These are phyloP conservation scores for Hibiscus syriacus DNA, from an alignment of 345 rosid species.

Conservation along the genomic window DNA sequence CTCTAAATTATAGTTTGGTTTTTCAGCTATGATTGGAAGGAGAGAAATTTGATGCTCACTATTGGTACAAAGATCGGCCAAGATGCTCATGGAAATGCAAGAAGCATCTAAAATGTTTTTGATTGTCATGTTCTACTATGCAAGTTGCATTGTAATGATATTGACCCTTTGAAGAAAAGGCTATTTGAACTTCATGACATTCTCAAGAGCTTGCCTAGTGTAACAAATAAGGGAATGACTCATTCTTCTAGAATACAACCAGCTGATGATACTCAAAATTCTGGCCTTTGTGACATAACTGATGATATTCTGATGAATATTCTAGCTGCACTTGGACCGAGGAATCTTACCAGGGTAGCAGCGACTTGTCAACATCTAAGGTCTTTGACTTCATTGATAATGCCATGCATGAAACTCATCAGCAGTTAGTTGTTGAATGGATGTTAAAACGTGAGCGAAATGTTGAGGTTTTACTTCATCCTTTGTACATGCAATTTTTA, in stretches of 20 bases:
- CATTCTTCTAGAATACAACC: constrained; percentile 45
- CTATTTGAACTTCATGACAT: constrained; percentile 75
- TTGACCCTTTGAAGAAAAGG: constrained; percentile 45
- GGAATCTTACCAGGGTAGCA: constrained; percentile 61
- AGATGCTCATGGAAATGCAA: constrained; percentile 21
- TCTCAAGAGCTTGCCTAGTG: constrained; percentile 66
- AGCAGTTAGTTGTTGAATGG: constrained; percentile 89
- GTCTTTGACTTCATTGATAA: constrained; percentile 53
- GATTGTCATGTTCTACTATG: constrained; percentile 85
- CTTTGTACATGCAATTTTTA: constrained; percentile 47
- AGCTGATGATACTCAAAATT: constrained; percentile 18
- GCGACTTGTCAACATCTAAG: constrained; percentile 71
- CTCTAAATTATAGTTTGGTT: constrained; percentile 19
- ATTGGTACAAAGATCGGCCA: constrained; percentile 27
- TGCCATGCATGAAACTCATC: constrained; percentile 92
- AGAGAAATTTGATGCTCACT: constrained; percentile 46
- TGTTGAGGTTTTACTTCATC: constrained; percentile 54
- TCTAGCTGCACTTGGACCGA: constrained; percentile 41
- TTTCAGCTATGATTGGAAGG: constrained; percentile 87
- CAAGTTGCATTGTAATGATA: constrained; percentile 38
- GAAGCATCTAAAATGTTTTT: constrained; percentile 47
- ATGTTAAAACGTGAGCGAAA: constrained; percentile 84
- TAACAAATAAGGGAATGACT: constrained; percentile 22
- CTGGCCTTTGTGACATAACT: constrained; percentile 68
- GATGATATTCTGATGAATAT: constrained; percentile 64